These are phyloP conservation scores for Alisma plantagoaquatica DNA, from an alignment of 106 monocot genomes.

Conservation along the genomic window DNA sequence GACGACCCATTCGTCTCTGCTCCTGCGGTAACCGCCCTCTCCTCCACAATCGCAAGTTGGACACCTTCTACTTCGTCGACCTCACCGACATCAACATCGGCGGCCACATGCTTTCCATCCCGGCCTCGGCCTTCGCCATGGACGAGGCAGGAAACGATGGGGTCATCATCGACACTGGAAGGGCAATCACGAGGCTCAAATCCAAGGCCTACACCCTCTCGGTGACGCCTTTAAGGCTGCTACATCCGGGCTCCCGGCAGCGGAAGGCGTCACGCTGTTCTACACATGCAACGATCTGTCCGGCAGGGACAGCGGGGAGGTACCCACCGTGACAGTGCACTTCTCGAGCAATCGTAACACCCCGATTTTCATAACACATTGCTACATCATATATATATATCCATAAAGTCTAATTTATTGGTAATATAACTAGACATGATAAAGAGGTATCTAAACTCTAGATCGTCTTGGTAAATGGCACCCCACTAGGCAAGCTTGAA, in stretches of 20 bases:
- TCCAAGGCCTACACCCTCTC: conserved; percentile 30
- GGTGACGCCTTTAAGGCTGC: conserved; percentile 36
- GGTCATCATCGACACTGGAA: conserved; percentile 69
- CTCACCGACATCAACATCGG: conserved; percentile 51
- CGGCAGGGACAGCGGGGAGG: conserved; percentile 31
- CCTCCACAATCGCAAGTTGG: conserved; percentile 24
- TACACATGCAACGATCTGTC: conserved; percentile 68
- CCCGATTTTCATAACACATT: too few species aligned
- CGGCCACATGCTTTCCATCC: conserved; percentile 43
- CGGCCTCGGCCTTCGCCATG: conserved; percentile 37
- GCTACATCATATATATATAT: too few species aligned
- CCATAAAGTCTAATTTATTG: too few species aligned
- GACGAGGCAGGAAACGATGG: conserved; percentile 39
- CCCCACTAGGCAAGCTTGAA: too few species aligned
- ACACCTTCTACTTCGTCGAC: conserved; percentile 54
- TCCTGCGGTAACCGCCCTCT: conserved; percentile 10
- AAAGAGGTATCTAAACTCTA: too few species aligned
- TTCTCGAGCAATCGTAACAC: too few species aligned
- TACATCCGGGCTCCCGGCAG: conserved; percentile 27
- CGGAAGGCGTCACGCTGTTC: conserved; percentile 43
- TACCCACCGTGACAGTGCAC: conserved; percentile 44
- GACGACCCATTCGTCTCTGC: neutral
- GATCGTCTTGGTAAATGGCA: too few species aligned
- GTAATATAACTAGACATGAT: too few species aligned
- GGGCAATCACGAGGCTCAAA: conserved; percentile 48